A percentile compares a stretch with the other conserved stretches of the same genome.
phyloP scores from a whole-genome alignment of 768 basidiomycete species.

The Scleroderma citrinum region DNA sequence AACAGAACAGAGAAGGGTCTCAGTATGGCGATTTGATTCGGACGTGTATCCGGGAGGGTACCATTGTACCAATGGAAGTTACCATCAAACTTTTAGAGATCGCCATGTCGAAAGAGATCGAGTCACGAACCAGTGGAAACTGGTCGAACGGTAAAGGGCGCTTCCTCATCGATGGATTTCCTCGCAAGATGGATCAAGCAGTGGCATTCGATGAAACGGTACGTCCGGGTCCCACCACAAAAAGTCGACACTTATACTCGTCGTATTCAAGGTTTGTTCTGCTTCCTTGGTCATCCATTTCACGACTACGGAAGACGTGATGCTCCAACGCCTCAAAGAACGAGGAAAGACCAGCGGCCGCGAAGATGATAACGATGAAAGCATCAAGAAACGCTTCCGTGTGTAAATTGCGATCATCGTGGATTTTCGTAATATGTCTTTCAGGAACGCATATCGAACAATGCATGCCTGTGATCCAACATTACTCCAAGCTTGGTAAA shows the following conservation, averaged over 20 bases:
- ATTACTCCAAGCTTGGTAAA: constrained; percentile 62
- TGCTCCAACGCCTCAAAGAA: constrained; percentile 80
- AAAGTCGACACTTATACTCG: not conserved
- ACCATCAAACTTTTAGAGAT: constrained; percentile 94
- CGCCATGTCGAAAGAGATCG: constrained; percentile 70
- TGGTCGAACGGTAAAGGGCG: constrained; percentile 73
- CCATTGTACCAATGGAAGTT: constrained; percentile 94
- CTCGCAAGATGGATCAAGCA: constrained; percentile 98
- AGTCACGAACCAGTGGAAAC: constrained; percentile 38
- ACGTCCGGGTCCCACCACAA: constrained; percentile 13
- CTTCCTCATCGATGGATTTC: constrained; percentile 96
- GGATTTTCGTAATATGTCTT: not conserved
- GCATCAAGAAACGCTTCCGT: constrained; percentile 97
- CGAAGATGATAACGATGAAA: constrained; percentile 91
- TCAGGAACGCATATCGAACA: constrained; percentile 79
- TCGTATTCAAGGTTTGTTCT: constrained; percentile 57
- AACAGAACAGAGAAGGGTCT: constrained; percentile 84
- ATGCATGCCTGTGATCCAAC: constrained; percentile 89
- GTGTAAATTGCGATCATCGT: constrained; percentile 22
- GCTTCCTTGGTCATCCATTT: constrained; percentile 83
- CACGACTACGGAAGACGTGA: constrained; percentile 80
- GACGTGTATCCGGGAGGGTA: constrained; percentile 84
- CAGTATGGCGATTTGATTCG: constrained; percentile 80
- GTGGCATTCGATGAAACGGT: constrained; percentile 84
- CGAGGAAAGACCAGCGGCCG: constrained; percentile 91